phyloP scores from a whole-genome alignment of 345 rosid species.

The Garcia nutans region DNA sequence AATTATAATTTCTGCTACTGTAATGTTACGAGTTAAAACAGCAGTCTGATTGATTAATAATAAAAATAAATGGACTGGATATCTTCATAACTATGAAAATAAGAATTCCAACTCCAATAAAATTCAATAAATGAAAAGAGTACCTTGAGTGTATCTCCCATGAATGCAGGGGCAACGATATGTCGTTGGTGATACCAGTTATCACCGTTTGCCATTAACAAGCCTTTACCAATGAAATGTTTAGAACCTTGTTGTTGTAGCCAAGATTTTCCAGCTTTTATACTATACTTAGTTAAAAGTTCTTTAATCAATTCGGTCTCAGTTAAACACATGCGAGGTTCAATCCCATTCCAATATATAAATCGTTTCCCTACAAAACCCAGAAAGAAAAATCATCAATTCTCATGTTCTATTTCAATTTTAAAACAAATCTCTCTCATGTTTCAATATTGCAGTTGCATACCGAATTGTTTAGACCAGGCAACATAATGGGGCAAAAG shows the following conservation, averaged over 20 bases:
- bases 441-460: not conserved
- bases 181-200: slow-evolving; percentile 52
- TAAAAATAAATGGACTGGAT: no score
- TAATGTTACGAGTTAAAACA: not conserved
- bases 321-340: slow-evolving; percentile 78
- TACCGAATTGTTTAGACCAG: slow-evolving; percentile 85
- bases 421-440: no score
- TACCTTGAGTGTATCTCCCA: slow-evolving; percentile 34
- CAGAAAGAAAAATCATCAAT: not conserved
- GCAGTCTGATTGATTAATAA: no score
- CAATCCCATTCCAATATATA: slow-evolving; percentile 80
- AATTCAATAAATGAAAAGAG: not conserved
- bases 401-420: not conserved
- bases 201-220: slow-evolving; percentile 71
- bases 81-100: not conserved
- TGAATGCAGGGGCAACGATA: slow-evolving; percentile 35
- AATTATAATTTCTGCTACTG: no score
- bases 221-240: slow-evolving; percentile 78
- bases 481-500: slow-evolving; percentile 80
- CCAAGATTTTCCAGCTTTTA: slow-evolving; percentile 85
- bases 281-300: slow-evolving; percentile 61
- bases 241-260: slow-evolving; percentile 84
- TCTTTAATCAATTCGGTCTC: slow-evolving; percentile 82
- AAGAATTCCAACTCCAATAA: not conserved
- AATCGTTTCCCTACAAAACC: slow-evolving; percentile 72